A percentile compares a stretch with the other conserved stretches of the same genome.
These are phyloP conservation scores for Naganishia liquefaciens DNA, from an alignment of 1,284 basidiomycete species.

Conservation along the genomic window DNA sequence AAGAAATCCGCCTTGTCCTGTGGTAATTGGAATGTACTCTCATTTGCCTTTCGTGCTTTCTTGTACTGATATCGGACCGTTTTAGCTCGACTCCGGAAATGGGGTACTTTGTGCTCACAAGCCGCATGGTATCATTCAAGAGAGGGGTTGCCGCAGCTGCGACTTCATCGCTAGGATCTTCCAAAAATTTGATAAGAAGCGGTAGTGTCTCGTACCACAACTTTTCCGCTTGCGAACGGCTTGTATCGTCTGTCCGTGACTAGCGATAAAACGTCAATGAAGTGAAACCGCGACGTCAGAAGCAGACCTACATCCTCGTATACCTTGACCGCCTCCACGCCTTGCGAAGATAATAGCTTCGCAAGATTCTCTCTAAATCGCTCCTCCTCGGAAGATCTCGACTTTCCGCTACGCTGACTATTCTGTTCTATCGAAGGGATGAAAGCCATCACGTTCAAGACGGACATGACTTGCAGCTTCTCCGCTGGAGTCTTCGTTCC, in stretches of 20 bases:
- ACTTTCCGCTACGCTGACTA: constrained; percentile 63
- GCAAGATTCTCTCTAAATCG: constrained; percentile 88
- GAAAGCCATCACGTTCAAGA: constrained; percentile 79
- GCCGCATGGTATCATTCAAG: constrained; percentile 70
- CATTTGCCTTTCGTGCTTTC: constrained; percentile 68
- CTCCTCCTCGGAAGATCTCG: constrained; percentile 38
- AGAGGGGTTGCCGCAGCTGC: constrained; percentile 80
- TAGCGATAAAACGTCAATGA: constrained; percentile 46
- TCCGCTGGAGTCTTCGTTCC: constrained; percentile 90
- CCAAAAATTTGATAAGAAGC: constrained; percentile 82
- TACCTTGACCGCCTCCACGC: constrained; percentile 81
- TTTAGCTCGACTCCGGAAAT: background rate
- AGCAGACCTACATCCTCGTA: constrained; percentile 66
- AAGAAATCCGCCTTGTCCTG: constrained; percentile 76
- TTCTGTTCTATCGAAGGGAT: constrained; percentile 75
- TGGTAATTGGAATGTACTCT: constrained; percentile 59
- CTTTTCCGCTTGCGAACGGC: constrained; percentile 68
- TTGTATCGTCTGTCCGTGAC: constrained; percentile 65
- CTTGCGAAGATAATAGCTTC: constrained; percentile 77
- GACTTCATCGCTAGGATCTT: constrained; percentile 84
- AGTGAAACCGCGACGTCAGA: constrained; percentile 14
- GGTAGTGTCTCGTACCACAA: constrained; percentile 74
- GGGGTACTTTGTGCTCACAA: constrained; percentile 59
- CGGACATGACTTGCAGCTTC: constrained; percentile 86
- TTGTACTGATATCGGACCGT: constrained; percentile 64